These are phyloP conservation scores for Trametopsis cervina DNA, from an alignment of 768 basidiomycete species.

Conservation along the genomic window DNA sequence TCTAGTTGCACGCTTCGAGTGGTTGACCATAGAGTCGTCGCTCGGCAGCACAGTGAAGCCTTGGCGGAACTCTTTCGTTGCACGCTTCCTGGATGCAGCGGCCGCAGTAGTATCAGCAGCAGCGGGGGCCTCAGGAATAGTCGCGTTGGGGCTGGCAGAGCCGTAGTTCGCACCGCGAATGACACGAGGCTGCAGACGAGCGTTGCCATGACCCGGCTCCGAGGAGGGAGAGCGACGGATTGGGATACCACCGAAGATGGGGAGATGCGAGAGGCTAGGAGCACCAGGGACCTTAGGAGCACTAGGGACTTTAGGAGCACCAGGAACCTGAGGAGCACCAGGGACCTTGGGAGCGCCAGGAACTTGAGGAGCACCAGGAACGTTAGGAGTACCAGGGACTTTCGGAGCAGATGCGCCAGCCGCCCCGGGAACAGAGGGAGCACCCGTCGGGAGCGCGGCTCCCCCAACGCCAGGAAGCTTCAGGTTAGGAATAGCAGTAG, in stretches of 20 bases:
- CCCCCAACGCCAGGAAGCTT: slow-evolving; percentile 1
- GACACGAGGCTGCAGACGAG: neutral
- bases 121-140: slow-evolving; percentile 1
- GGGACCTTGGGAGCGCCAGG: neutral
- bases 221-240: neutral
- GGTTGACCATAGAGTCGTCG: neutral
- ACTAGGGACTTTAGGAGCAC: neutral
- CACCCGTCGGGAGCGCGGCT: neutral
- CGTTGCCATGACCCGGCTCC: neutral
- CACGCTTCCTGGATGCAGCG: neutral
- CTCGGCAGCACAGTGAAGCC: neutral
- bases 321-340: neutral
- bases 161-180: slow-evolving; percentile 10
- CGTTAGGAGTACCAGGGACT: neutral
- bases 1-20: neutral
- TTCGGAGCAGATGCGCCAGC: neutral
- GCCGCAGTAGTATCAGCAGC: neutral
- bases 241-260: too few species aligned
- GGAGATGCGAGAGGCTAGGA: neutral
- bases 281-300: neutral
- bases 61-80: slow-evolving; percentile 2
- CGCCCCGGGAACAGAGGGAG: neutral
- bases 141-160: slow-evolving; percentile 5
- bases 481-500: slow-evolving; percentile 13
- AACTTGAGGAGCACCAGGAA: neutral